Percentiles rank a stretch among this genome's conserved stretches.
These are phyloP conservation scores for Trifolium repens DNA, from an alignment of 306 rosid species.

Conservation along the genomic window DNA sequence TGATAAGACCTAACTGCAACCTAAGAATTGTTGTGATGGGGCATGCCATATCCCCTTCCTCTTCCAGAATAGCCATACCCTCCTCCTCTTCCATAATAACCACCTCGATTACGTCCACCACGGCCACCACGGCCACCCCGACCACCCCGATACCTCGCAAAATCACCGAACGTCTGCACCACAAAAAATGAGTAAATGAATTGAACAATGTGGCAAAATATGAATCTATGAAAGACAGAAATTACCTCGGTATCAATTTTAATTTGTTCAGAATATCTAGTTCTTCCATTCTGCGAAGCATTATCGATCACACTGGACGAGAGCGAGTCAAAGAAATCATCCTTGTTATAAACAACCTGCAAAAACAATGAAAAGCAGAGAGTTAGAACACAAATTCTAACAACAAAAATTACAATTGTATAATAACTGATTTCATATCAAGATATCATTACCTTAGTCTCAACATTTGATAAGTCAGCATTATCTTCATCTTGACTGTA, in stretches of 20 bases:
- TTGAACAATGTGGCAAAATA: constrained; percentile 33
- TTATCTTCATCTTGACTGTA: constrained; percentile 63
- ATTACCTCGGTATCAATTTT: constrained; percentile 88
- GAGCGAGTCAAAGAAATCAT: constrained; percentile 87
- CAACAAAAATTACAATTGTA: background rate
- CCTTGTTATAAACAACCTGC: constrained; percentile 84
- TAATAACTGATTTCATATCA: constrained; percentile 9
- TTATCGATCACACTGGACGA: constrained; percentile 56
- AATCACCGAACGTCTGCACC: constrained; percentile 89
- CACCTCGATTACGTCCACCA: constrained; percentile 53
- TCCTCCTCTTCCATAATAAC: constrained; percentile 80
- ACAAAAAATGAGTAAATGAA: constrained; percentile 41
- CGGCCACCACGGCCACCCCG: constrained; percentile 87
- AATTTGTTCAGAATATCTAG: constrained; percentile 79
- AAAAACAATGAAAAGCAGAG: constrained; percentile 2
- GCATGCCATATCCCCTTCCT: constrained; percentile 74
- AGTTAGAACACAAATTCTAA: constrained; percentile 17
- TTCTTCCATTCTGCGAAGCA: constrained; percentile 75
- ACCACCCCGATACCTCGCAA: constrained; percentile 78
- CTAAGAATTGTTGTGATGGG: constrained; percentile 48
- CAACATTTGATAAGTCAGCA: constrained; percentile 54
- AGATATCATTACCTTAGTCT: constrained; percentile 52
- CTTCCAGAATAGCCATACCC: constrained; percentile 70
- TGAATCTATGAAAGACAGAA: background rate
- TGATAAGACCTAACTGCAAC: constrained; percentile 8